Conservation (phyloP, 1,284 basidiomycete genomes). For the Leccinum pachyderme region DNA sequence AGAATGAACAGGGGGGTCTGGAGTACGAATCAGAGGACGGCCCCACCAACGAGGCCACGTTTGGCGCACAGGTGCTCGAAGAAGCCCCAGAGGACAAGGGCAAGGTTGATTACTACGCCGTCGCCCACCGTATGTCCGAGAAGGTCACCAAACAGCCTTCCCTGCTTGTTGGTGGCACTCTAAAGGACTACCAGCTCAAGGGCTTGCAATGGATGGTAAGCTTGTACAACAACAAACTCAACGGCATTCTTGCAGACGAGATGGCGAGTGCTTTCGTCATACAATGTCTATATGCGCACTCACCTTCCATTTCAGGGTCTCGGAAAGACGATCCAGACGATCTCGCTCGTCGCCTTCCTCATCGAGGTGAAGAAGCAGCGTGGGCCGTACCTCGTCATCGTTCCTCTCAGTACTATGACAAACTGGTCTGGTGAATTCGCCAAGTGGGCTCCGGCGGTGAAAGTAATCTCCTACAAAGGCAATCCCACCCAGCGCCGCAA, state of each 20-base stretch:
- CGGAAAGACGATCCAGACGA: slow-evolving; percentile 95
- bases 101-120: slow-evolving; percentile 96
- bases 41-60: slow-evolving; percentile 84
- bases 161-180: slow-evolving; percentile 79
- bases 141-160: slow-evolving; percentile 81
- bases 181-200: slow-evolving; percentile 94
- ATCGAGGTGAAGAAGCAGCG: slow-evolving; percentile 91
- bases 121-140: slow-evolving; percentile 93
- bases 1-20: slow-evolving; percentile 71
- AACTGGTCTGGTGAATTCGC: slow-evolving; percentile 98
- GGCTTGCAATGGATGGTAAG: slow-evolving; percentile 98
- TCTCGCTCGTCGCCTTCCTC: slow-evolving; percentile 94
- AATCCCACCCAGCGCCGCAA: slow-evolving; percentile 79
- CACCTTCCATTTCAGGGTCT: slow-evolving; percentile 67
- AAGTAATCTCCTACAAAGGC: slow-evolving; percentile 90
- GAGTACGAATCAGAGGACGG: slow-evolving; percentile 62
- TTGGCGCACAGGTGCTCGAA: slow-evolving; percentile 74
- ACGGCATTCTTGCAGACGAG: slow-evolving; percentile 96
- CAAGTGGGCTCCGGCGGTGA: slow-evolving; percentile 93
- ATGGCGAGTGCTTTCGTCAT: slow-evolving; percentile 62
- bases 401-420: slow-evolving; percentile 96
- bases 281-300: slow-evolving; percentile 9
- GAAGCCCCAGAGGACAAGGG: slow-evolving; percentile 62
- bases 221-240: slow-evolving; percentile 97
- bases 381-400: slow-evolving; percentile 96